phyloP scores from a whole-genome alignment of 768 basidiomycete genomes.

The Rhodotorula taiwanensis region DNA sequence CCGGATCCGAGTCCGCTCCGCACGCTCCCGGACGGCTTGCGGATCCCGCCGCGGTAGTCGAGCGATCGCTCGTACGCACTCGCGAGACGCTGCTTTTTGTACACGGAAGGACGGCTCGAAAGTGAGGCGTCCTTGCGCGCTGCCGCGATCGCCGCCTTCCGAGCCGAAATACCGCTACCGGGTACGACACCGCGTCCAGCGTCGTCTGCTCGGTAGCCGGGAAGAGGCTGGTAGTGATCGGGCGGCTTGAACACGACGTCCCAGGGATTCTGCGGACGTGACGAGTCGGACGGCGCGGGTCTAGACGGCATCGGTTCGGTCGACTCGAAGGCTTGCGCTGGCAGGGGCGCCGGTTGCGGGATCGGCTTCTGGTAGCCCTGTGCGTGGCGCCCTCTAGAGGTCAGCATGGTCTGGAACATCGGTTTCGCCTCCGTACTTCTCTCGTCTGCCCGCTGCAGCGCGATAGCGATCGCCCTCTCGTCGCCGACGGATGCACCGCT shows the following conservation, averaged over 20 bases:
- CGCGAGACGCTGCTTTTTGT: slow-evolving; percentile 1
- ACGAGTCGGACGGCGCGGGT: neutral
- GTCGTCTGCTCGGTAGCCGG: slow-evolving; percentile 6
- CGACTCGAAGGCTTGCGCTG: slow-evolving; percentile 8
- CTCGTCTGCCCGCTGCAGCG: no score
- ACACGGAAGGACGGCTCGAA: neutral
- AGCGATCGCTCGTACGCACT: slow-evolving; percentile 21
- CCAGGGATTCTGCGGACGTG: slow-evolving; percentile 12
- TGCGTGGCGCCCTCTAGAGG: no score
- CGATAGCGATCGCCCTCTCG: no score
- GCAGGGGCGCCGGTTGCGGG: slow-evolving; percentile 18
- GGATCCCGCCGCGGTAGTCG: slow-evolving; percentile 15
- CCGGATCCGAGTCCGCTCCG: neutral
- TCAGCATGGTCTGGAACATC: no score
- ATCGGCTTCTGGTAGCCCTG: slow-evolving; percentile 18
- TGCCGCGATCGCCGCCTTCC: neutral
- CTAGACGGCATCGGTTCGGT: neutral
- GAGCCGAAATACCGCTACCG: neutral
- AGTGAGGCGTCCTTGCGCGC: slow-evolving; percentile 1
- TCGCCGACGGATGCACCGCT: no score
- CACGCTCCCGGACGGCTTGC: neutral
- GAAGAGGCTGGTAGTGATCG: slow-evolving; percentile 15
- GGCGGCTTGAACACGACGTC: slow-evolving; percentile 20
- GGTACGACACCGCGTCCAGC: neutral
- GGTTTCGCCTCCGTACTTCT: no score